Evolutionary conservation across 225 moss, liverwort and hornwort genomes (phyloP).

Genomic region (Pseudoscleropodium purum): DNA sequence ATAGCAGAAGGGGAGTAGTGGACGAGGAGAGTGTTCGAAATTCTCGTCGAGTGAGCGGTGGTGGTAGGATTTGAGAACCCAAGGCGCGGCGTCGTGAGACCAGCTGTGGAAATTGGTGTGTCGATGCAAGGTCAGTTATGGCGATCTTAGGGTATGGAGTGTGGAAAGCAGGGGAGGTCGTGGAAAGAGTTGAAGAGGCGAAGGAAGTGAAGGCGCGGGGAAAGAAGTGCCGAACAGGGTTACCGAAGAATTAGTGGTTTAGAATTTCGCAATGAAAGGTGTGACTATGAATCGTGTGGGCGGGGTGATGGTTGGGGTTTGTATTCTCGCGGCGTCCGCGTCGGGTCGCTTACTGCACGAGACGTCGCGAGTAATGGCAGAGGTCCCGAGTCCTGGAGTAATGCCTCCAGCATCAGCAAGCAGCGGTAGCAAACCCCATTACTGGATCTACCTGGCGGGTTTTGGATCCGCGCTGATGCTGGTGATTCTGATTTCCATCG

Average conservation of each 20-base stretch:
- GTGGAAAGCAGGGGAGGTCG: background rate
- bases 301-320: background rate
- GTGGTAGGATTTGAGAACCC: background rate
- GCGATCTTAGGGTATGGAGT: background rate
- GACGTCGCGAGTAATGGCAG: background rate
- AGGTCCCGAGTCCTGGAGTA: background rate
- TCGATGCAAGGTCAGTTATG: slow-evolving; percentile 3
- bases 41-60: background rate
- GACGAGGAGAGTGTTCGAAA: background rate
- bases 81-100: background rate
- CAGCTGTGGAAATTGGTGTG: background rate
- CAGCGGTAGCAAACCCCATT: background rate
- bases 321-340: background rate
- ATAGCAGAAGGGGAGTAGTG: background rate
- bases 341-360: slow-evolving; percentile 17
- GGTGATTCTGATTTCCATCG: slow-evolving; percentile 13
- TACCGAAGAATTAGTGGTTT: background rate
- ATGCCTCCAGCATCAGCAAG: background rate
- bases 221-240: background rate
- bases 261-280: background rate
- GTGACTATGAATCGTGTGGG: background rate
- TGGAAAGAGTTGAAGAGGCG: background rate
- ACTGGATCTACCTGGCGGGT: slow-evolving; percentile 12
- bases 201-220: background rate
- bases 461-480: slow-evolving; percentile 34